These are phyloP conservation scores for Paramecium primaurelia DNA, from an alignment of 73 alveolate species.

Conservation along the genomic window DNA sequence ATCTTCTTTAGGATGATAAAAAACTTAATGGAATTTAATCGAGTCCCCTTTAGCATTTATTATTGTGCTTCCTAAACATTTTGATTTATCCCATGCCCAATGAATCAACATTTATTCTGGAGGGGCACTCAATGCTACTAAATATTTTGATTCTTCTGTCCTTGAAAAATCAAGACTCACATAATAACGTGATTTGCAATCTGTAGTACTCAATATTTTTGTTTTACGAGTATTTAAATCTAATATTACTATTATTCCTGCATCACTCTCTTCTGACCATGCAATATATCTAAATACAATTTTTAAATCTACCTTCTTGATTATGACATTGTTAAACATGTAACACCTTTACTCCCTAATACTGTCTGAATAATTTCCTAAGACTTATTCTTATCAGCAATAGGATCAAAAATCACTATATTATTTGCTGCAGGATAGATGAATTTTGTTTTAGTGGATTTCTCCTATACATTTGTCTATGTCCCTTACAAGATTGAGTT, in stretches of 20 bases:
- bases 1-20: conserved; percentile 63
- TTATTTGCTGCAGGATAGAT: conserved; percentile 59
- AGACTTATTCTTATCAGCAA: conserved; percentile 15
- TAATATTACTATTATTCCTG: conserved; percentile 54
- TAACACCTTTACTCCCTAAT: conserved; percentile 48
- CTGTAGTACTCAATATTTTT: conserved; percentile 31
- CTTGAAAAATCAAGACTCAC: conserved; percentile 54
- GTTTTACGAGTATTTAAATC: conserved; percentile 42
- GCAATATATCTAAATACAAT: conserved; percentile 14
- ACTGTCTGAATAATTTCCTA: conserved; percentile 21
- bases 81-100: conserved; percentile 56
- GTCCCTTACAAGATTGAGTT: neutral
- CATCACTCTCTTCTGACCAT: conserved; percentile 60
- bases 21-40: neutral
- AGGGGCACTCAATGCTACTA: conserved; percentile 37
- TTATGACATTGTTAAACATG: conserved; percentile 26
- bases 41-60: conserved; percentile 44
- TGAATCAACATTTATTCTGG: conserved; percentile 52
- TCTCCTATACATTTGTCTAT: neutral
- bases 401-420: conserved; percentile 42
- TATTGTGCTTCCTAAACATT: conserved; percentile 8
- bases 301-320: conserved; percentile 5
- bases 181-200: conserved; percentile 52
- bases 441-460: conserved; percentile 14
- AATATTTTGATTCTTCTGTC: conserved; percentile 29